phyloP scores from a whole-genome alignment of 805 yeast genomes.

The Candida gorgasii region DNA sequence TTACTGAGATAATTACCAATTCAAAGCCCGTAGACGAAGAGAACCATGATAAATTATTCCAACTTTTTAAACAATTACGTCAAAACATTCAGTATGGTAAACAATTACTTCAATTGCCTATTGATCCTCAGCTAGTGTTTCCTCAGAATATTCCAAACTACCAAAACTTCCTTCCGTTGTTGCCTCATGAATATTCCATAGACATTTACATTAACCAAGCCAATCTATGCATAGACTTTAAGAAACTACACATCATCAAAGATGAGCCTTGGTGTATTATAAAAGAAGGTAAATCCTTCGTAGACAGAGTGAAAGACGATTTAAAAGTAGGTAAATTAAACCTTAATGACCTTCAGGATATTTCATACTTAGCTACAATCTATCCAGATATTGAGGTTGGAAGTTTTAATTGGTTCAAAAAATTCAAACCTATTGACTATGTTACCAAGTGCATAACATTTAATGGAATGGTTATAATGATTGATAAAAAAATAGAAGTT shows the following conservation, averaged over 20 bases:
- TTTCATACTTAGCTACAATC: slow-evolving; percentile 13
- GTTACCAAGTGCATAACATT: slow-evolving; percentile 66
- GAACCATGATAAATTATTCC: slow-evolving; percentile 19
- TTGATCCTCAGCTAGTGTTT: slow-evolving; percentile 56
- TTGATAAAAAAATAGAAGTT: slow-evolving; percentile 57
- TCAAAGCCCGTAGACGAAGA: slow-evolving; percentile 1
- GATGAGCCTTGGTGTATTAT: slow-evolving; percentile 62
- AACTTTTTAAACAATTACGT: slow-evolving; percentile 28
- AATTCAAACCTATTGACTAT: slow-evolving; percentile 46
- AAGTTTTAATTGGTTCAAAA: slow-evolving; percentile 18
- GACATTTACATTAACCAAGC: slow-evolving; percentile 63
- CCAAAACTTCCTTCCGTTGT: slow-evolving; percentile 43
- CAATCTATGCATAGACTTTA: slow-evolving; percentile 62
- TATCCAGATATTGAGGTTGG: slow-evolving; percentile 11
- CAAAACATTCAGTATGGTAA: slow-evolving; percentile 32
- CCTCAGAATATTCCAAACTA: slow-evolving; percentile 51
- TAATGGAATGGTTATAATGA: slow-evolving; percentile 59
- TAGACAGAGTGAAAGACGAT: slow-evolving; percentile 58
- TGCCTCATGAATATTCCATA: slow-evolving; percentile 49
- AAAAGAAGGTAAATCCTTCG: slow-evolving; percentile 48
- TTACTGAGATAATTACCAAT: not conserved
- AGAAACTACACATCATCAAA: slow-evolving; percentile 48
- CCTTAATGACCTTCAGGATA: slow-evolving; percentile 21
- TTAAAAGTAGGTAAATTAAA: slow-evolving; percentile 35
- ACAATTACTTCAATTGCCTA: slow-evolving; percentile 36